Conservation (phyloP, 805 yeast genomes). For the Komagataella ulmi region DNA sequence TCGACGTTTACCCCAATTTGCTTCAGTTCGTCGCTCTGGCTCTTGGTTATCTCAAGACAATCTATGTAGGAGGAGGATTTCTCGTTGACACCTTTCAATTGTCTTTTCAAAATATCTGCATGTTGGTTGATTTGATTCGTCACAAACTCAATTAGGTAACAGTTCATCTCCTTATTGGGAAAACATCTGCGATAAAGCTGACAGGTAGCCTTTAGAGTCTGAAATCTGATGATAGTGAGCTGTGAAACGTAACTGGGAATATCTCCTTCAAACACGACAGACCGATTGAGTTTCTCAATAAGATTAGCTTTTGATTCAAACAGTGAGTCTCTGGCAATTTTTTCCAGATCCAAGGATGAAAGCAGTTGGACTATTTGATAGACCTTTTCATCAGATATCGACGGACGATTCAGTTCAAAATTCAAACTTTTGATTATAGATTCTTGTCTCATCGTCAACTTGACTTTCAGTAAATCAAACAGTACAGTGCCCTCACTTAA, state of each 20-base stretch:
- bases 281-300: slow-evolving; percentile 32
- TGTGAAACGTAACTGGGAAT: slow-evolving; percentile 41
- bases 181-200: slow-evolving; percentile 39
- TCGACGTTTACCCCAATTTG: slow-evolving; percentile 63
- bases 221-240: slow-evolving; percentile 49
- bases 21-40: slow-evolving; percentile 51
- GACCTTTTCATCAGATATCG: slow-evolving; percentile 8
- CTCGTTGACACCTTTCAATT: slow-evolving; percentile 48
- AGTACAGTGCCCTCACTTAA: slow-evolving; percentile 3
- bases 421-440: slow-evolving; percentile 5
- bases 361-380: slow-evolving; percentile 15
- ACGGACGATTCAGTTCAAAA: slow-evolving; percentile 19
- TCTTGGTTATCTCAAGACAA: slow-evolving; percentile 38
- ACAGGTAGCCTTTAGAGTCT: slow-evolving; percentile 44
- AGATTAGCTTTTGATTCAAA: slow-evolving; percentile 32
- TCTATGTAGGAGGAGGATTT: slow-evolving; percentile 36
- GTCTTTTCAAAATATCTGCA: slow-evolving; percentile 47
- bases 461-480: slow-evolving; percentile 6
- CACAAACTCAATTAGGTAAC: slow-evolving; percentile 67
- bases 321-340: slow-evolving; percentile 33
- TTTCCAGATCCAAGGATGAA: slow-evolving; percentile 24
- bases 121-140: slow-evolving; percentile 48
- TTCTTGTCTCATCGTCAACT: slow-evolving; percentile 9
- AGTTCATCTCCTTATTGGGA: slow-evolving; percentile 17
- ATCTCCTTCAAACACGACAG: slow-evolving; percentile 43